A percentile compares a stretch with the other conserved stretches of the same genome.
phyloP scores from a whole-genome alignment of 2,329 filamentous ascomycete species.

The Ophiostoma angusticollis region DNA sequence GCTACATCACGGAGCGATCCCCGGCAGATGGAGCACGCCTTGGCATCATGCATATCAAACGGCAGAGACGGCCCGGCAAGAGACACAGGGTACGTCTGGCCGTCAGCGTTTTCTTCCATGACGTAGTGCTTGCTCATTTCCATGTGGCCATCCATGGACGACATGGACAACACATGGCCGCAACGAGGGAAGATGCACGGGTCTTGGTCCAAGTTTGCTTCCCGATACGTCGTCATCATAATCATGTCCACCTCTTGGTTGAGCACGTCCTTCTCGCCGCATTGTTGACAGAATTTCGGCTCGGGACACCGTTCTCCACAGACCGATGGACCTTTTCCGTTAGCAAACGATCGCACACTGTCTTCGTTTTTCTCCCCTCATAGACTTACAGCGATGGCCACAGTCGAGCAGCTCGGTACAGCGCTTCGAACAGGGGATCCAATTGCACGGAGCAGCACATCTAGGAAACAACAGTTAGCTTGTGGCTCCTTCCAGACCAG shows the following conservation, averaged over 20 bases:
- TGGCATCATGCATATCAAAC: constrained; percentile 2
- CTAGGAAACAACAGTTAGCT: not conserved
- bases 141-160: constrained; percentile 49
- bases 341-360: no score
- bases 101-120: constrained; percentile 18
- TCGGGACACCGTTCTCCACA: constrained; percentile 52
- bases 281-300: constrained; percentile 42
- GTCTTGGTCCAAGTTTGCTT: constrained; percentile 44
- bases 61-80: not conserved
- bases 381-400: constrained; percentile 39
- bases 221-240: constrained; percentile 37
- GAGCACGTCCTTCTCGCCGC: constrained; percentile 27
- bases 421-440: constrained; percentile 49
- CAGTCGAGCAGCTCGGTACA: constrained; percentile 42
- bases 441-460: constrained; percentile 55
- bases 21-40: constrained; percentile 45
- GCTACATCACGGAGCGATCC: constrained; percentile 29
- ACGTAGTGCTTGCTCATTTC: constrained; percentile 38
- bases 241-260: constrained; percentile 40
- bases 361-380: no score
- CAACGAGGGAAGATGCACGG: constrained; percentile 52
- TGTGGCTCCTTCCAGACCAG: no score
- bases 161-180: constrained; percentile 48
- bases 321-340: constrained; percentile 40
- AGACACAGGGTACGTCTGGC: constrained; percentile 21